Evolutionary conservation across 2,329 filamentous ascomycete genomes (phyloP), one percentile per base, ranked within the genome.

Genomic region (Dactylellina haptotyla): DNA sequence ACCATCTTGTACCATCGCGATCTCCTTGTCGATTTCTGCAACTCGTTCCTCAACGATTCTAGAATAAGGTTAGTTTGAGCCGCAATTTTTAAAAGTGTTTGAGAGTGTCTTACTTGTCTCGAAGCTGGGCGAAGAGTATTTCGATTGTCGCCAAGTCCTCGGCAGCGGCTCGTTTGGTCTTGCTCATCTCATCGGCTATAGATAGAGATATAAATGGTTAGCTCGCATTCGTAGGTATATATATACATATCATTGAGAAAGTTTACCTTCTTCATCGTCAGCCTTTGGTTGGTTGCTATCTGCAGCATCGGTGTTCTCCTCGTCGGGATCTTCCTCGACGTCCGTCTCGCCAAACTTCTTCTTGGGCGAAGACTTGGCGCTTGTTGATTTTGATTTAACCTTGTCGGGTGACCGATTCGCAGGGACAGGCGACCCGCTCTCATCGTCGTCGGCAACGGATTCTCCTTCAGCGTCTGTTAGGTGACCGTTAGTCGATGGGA

Each of bases 1-100:
- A 58, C 86, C 86, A 64, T 86, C 83, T 53, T 83, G 83, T 50
- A 90, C 83, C 80, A 88, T 83, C 48, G 86, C 84, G 53, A 90
- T 82, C 80, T 90, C 88, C 56, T 84, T 83, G 75, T 96, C 93
- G 63, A 96, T 84, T 78, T 91, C 89, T 56, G 91, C 89, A 20
- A 99, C 86, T 75, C 92, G 88, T 80, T 98, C 94, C 79, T 95
- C 92, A 80, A 93, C 95, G 43, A 97, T 86, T 76, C 93, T 96
- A 78, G 6, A 70, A 9, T 61, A 18, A 16, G 62, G 39, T 67
- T 59, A 62, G 46, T 41, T 56, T 81, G 75, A 80, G 76, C 30
- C 61, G 65, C 41, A 16, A 43, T 18, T 54, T n/a, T 48, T 51
- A 32, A 64, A 1, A 46, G 56, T 28, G 34, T 45, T 8, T 16